Evolutionary conservation across 1,284 basidiomycete genomes (phyloP), one percentile per base, ranked within the genome.

Genomic region (Boletus semigastroideus): DNA sequence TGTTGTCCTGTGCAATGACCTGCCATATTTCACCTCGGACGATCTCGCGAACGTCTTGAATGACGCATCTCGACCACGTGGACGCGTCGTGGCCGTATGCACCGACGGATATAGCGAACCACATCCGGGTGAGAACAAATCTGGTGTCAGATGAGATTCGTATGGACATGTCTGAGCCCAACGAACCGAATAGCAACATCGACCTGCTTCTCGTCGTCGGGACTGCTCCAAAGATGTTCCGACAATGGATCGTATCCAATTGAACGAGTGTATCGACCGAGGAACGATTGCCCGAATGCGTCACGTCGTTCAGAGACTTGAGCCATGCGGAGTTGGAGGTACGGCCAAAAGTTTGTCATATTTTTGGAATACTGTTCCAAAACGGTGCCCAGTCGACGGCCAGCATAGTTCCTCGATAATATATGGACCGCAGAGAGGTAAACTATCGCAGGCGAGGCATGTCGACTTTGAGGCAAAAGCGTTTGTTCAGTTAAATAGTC

Each of bases 261-360:
- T 30, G 48, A 48, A 5, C 57, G 57, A 10, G 53, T 60, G 42
- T 64, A 60, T 25, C 54, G 64, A 5, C 73, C 71, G 25, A 87
- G 63, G 62, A 85, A 86, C 8, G 83, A 81, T 5, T 54, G 48
- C 13, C 66, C 53, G 59, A 78, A 86, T n/a, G 60, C 55, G 9
- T 51, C 50, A 49, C 67, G 73, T 36, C 78, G 72, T 25, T 55
- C 52, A 0, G 49, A 40, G 3, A 65, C 59, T 62, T 87, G 84
- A 10, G 59, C 52, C 51, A 73, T 61, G n/a, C 87, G 77, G 17
- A 71, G 59, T 20, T 66, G 68, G 31, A 87, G 73, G 62, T 87
- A 87, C 4, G 86, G 84, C 87, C 87, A 89, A 61, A 85, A 72
- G 58, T 88, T 82, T 1, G 75, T 80, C 69, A 76, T 79, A 13